Evolutionary conservation across 2,329 filamentous ascomycete genomes (phyloP).

Genomic region (Dothideomycetidae sp.): DNA sequence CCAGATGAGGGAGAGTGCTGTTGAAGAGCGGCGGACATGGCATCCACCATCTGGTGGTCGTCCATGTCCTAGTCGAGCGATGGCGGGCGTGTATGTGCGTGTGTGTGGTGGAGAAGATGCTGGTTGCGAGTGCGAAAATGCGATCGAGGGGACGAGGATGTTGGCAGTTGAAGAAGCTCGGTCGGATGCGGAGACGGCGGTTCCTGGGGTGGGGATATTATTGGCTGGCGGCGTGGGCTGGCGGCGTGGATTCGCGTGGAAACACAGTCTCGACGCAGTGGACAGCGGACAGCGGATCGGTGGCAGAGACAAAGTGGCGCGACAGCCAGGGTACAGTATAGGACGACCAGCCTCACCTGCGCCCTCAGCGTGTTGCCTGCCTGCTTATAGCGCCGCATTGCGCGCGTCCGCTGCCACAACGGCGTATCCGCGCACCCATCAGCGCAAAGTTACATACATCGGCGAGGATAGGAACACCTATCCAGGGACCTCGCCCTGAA

Average conservation of each 20-base stretch:
- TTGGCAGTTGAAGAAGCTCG: constrained; percentile 3
- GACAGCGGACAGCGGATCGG: too few species aligned
- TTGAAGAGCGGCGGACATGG: constrained; percentile 12
- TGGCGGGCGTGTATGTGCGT: constrained; percentile 5
- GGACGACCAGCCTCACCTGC: too few species aligned
- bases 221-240: constrained; percentile 7
- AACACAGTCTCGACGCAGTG: too few species aligned
- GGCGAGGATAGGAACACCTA: not conserved
- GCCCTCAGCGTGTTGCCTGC: too few species aligned
- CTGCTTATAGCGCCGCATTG: not conserved
- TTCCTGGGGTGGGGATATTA: constrained; percentile 9
- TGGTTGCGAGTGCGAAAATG: not conserved
- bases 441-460: too few species aligned
- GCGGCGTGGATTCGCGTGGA: too few species aligned
- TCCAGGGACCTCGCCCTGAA: not conserved
- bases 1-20: constrained; percentile 7
- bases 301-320: too few species aligned
- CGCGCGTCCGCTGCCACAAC: too few species aligned
- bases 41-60: constrained; percentile 11
- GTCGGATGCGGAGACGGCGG: constrained; percentile 10
- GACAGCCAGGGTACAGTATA: too few species aligned
- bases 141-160: not conserved
- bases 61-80: constrained; percentile 10
- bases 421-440: too few species aligned
- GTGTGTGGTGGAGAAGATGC: constrained; percentile 7